Evolutionary conservation across 768 basidiomycete genomes (phyloP), one percentile per base, ranked within the genome.

Genomic region (Boletus huronensis): DNA sequence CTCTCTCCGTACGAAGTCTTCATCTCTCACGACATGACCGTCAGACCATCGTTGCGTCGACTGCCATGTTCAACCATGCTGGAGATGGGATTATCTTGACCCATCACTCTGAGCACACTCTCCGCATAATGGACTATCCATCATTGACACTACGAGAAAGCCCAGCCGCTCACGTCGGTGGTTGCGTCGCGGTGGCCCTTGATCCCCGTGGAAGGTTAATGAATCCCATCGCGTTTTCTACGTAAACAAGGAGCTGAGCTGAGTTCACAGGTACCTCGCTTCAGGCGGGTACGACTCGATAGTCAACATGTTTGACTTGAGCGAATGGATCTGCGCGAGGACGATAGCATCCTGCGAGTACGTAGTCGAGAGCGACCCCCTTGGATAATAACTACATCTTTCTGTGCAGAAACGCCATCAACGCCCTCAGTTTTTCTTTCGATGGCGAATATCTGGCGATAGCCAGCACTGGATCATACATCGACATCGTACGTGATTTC

Each of bases 361-460:
- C 59, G 87, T 81, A 5, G 7, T 14, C 6, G 16, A 31, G 23
- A 6, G 3, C 16, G 10, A 57, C 39, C 3, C 6, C 29, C 2
- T 26, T 32, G 31, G 7, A 7, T 36, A 40, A 34, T 29, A 36
- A 39, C 49, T 21, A 43, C 19, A 55, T 53, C 39, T n/a, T 55
- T 50, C 25, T 13, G 1, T 53, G 14, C 61, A 90, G 90, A 52
- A 75, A 90, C 64, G 77, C 83, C 21, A 87, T 90, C 62, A 88
- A 81, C 55, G 79, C 80, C 19, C 70, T 91, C 19, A 89, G 85
- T 66, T 93, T 90, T 76, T 91, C 88, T 13, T 78, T 85, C 58
- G 90, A 92, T 60, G 90, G 90, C 32, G 90, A 93, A 74, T 92
- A 85, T 63, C 69, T 92, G 43, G 90, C 90, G 17, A 84, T 90